Base-by-base conservation (phyloP, 2,329 filamentous ascomycete species). In the Venturia effusa region DNA sequence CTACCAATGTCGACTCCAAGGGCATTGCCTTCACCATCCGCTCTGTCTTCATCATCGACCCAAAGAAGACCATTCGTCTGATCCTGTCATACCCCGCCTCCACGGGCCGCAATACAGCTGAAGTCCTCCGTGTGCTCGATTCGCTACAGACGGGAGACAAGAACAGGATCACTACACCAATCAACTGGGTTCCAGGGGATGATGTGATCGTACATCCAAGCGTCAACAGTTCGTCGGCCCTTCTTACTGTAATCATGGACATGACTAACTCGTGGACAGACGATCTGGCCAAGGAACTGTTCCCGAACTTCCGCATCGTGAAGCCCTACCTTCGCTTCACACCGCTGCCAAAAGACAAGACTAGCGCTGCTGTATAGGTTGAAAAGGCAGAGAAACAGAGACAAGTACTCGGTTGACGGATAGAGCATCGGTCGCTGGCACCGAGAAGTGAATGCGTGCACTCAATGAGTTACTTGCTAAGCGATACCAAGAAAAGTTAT, bases 21-120 rank as follows among this genome's bases (percentile, higher is more conserved):
- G 79, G 79, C 72, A 76, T 80, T 66, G 63, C 84, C 61, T 85
- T 86, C 74, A 86, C 83, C 71, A 86, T 86, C 75, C 83, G 84
- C 72, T 84, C 81, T 64, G 83, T 86, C 71, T 86, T 86, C 77
- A 76, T 85, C 74, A 84, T 86, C 74, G 83, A 86, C 77, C 84
- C 83, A 64, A 83, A 82, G 76, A 85, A 85, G 80, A 84, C 79
- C 66, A 85, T 86, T 71, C 82, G 83, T 68, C 78, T 82, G 64
- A 86, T 85, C 70, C 77, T 86, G 66, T 81, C 81, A 67, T 86
- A 86, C 78, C 83, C 83, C 32, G 84, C 84, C 61, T 84, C 81
- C 63, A 85, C 83, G 45, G 83, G 84, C 66, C 78, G 79, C 70
- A 81, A 81, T 76, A 79, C 78, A 45, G 78, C 79, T 59, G 79